These are phyloP conservation scores for Fraxinus excelsior DNA, from an alignment of 257 asterid species.

Conservation along the genomic window DNA sequence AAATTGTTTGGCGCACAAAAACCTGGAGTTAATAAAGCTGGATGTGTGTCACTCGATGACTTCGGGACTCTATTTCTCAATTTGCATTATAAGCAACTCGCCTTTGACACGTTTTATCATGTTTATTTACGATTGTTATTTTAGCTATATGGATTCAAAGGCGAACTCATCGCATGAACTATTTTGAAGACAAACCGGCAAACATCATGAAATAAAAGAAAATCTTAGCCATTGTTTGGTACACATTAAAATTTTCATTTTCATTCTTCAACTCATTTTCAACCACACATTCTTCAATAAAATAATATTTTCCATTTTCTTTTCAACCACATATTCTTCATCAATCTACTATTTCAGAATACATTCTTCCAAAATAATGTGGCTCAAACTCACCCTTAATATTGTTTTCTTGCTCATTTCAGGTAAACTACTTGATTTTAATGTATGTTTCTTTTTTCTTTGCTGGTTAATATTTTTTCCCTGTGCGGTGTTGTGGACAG, in stretches of 20 bases:
- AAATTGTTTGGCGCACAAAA: neutral
- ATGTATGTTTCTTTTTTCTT: neutral
- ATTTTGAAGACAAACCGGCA: neutral
- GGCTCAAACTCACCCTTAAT: too few species aligned
- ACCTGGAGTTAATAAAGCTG: neutral
- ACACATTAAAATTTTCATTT: too few species aligned
- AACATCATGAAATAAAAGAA: neutral
- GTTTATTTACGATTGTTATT: neutral
- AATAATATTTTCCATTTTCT: too few species aligned
- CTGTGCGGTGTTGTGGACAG: constrained; percentile 34
- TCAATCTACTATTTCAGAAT: too few species aligned
- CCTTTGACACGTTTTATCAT: neutral
- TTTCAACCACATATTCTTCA: too few species aligned
- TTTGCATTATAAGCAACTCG: neutral
- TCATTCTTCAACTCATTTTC: too few species aligned
- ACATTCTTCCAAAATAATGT: too few species aligned
- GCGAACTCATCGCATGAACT: neutral
- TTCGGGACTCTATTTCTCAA: neutral
- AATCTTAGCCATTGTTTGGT: too few species aligned
- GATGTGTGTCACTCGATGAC: neutral
- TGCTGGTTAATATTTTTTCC: constrained; percentile 9
- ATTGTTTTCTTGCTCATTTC: neutral
- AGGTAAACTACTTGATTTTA: neutral
- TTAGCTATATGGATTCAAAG: neutral
- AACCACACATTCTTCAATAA: too few species aligned